Evolutionary conservation across 345 rosid genomes (phyloP).

Genomic region (Nephelium lappaceum): DNA sequence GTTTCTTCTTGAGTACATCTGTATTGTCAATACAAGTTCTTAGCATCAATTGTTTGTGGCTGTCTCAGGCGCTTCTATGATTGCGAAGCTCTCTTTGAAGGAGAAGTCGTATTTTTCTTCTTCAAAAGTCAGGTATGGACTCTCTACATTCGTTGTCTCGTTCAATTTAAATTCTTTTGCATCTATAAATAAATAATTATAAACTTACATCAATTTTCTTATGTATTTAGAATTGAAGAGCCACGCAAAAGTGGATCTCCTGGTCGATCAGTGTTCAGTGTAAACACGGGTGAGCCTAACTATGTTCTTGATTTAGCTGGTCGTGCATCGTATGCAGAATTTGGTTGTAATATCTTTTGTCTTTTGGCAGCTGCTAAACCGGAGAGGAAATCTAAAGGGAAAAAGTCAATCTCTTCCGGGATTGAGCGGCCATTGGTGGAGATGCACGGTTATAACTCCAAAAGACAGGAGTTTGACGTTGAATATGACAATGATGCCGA

Average conservation of each 20-base stretch:
- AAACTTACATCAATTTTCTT: too few relatives aligned
- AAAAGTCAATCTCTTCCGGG: conserved; percentile 55
- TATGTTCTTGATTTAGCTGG: too few relatives aligned
- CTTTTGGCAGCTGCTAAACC: conserved; percentile 58
- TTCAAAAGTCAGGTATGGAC: too few relatives aligned
- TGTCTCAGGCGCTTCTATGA: conserved; percentile 44
- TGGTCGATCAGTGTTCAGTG: too few relatives aligned
- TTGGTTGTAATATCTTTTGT: not conserved
- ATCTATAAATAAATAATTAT: too few relatives aligned
- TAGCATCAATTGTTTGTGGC: conserved; percentile 19
- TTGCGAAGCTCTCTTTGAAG: conserved; percentile 66
- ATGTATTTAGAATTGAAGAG: too few relatives aligned
- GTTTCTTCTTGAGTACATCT: not conserved
- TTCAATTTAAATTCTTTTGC: too few relatives aligned
- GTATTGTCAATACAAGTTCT: conserved; percentile 3
- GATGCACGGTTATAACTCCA: conserved; percentile 71
- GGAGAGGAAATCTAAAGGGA: conserved; percentile 65
- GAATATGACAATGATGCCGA: conserved; percentile 97
- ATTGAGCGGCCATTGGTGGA: conserved; percentile 69
- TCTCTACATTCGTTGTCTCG: too few relatives aligned
- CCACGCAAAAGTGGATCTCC: too few relatives aligned
- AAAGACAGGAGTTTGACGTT: conserved; percentile 85
- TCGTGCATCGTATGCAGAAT: too few relatives aligned
- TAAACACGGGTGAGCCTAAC: too few relatives aligned
- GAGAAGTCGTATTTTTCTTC: conserved; percentile 50